phyloP scores from a whole-genome alignment of 1,139 yeast species.

The Sugiyamaella neomexicana region DNA sequence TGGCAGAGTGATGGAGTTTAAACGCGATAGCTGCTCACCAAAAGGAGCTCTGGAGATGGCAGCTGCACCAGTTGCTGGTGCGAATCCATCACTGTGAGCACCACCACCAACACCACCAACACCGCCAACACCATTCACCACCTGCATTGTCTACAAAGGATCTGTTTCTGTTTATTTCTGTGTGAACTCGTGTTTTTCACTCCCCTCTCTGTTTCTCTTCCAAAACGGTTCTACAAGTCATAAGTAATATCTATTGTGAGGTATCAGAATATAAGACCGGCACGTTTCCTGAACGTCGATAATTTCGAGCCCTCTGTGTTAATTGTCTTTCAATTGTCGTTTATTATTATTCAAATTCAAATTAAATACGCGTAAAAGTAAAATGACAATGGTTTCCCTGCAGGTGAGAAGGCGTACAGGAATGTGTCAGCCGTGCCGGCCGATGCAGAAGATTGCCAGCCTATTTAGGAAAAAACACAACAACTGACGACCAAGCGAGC shows the following conservation, averaged over 20 bases:
- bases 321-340: not conserved
- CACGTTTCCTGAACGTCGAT: too few species aligned
- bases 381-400: not conserved
- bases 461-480: constrained; percentile 5
- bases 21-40: constrained; percentile 25
- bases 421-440: constrained; percentile 9
- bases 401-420: not conserved
- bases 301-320: not conserved
- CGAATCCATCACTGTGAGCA: not conserved
- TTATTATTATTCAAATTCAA: not conserved
- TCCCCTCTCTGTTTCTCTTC: too few species aligned
- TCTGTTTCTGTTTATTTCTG: too few species aligned
- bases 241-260: not conserved
- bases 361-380: constrained; percentile 2
- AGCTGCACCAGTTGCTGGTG: constrained; percentile 13
- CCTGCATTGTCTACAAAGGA: not conserved
- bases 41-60: constrained; percentile 23
- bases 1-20: constrained; percentile 22
- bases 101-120: too few species aligned
- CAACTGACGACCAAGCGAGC: not conserved
- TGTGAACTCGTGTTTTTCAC: too few species aligned
- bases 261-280: not conserved
- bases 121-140: too few species aligned
- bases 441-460: not conserved
- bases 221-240: not conserved